These are phyloP conservation scores for Camellia sinensis DNA, from an alignment of 148 eudicot genomes.

Conservation along the genomic window DNA sequence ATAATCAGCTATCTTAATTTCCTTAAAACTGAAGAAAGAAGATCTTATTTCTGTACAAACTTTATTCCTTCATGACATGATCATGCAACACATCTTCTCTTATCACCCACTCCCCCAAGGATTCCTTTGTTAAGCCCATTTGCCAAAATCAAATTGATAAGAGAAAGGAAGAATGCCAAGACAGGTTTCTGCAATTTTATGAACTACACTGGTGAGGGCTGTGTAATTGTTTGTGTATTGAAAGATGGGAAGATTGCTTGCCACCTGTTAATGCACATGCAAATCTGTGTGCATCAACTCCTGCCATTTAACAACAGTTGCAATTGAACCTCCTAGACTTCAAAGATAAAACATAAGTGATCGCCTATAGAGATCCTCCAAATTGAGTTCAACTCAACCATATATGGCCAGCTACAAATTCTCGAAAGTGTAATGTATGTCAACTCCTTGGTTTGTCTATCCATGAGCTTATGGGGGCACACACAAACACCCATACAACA, in stretches of 20 bases:
- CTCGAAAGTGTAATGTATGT: neutral
- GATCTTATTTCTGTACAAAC: neutral
- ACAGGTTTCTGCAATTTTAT: neutral
- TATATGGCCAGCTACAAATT: neutral
- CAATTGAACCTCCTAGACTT: neutral
- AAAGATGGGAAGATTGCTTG: neutral
- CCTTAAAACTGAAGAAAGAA: neutral
- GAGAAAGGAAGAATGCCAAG: slow-evolving; percentile 2
- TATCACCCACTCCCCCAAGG: neutral
- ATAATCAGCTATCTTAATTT: neutral
- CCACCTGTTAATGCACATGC: neutral
- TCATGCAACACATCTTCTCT: neutral
- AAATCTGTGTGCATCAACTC: neutral
- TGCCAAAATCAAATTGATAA: neutral
- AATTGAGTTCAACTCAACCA: slow-evolving; percentile 1
- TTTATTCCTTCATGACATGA: neutral
- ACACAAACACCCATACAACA: neutral
- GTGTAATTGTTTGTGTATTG: slow-evolving; percentile 2
- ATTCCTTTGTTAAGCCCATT: neutral
- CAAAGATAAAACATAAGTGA: neutral
- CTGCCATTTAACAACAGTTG: neutral
- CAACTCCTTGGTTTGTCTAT: neutral
- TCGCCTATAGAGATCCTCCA: neutral
- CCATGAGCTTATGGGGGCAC: neutral
- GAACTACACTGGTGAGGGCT: neutral